A percentile compares a stretch with the other conserved stretches of the same genome.
These are phyloP conservation scores for Sodiomyces alkalinus DNA, from an alignment of 2,329 filamentous ascomycete genomes.

Conservation along the genomic window DNA sequence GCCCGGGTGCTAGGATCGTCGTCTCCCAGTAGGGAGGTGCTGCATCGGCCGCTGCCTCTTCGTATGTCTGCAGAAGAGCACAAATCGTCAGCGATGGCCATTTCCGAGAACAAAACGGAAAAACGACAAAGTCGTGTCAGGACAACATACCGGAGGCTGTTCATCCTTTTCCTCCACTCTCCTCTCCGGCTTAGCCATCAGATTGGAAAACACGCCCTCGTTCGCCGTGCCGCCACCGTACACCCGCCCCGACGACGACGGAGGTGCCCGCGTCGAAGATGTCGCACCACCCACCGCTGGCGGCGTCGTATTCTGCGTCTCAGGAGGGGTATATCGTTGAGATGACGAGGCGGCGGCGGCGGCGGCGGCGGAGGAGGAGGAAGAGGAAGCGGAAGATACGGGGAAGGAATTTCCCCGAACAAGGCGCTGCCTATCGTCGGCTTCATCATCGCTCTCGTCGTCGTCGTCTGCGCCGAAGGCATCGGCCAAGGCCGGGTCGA, in stretches of 20 bases:
- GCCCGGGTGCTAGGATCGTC: constrained; percentile 84
- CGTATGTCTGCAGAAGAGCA: constrained; percentile 84
- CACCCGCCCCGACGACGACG: constrained; percentile 30
- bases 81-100: too few species aligned
- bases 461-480: constrained; percentile 73
- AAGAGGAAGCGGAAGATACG: constrained; percentile 8
- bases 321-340: too few species aligned
- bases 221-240: constrained; percentile 65
- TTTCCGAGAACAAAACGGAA: not conserved
- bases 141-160: constrained; percentile 79
- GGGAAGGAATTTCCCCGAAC: constrained; percentile 49
- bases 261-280: too few species aligned
- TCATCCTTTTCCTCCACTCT: constrained; percentile 73
- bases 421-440: constrained; percentile 72
- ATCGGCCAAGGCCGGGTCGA: constrained; percentile 75
- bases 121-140: not conserved
- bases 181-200: constrained; percentile 77
- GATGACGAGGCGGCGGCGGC: too few species aligned
- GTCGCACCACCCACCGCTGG: constrained; percentile 17
- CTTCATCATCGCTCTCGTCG: constrained; percentile 58
- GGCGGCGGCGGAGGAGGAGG: too few species aligned
- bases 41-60: constrained; percentile 92
- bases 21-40: constrained; percentile 99
- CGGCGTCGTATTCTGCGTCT: constrained; percentile 14
- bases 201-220: constrained; percentile 92